Conservation (phyloP, 257 asterid genomes). For the Eucommia ulmoides region DNA sequence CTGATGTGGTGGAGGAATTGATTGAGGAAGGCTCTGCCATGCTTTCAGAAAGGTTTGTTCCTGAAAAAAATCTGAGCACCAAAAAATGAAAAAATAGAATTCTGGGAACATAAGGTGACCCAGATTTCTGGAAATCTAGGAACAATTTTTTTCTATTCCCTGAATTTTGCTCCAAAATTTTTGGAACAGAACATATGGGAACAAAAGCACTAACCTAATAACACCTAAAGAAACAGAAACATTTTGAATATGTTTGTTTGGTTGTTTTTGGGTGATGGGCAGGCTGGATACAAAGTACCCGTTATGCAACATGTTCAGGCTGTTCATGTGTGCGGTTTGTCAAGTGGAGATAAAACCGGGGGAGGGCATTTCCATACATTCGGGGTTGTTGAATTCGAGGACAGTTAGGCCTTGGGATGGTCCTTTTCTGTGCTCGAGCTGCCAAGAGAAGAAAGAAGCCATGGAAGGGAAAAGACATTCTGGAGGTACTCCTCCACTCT, state of each 20-base stretch:
- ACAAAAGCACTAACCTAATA: too few relatives aligned
- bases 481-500: constrained; percentile 41
- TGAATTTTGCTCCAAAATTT: too few relatives aligned
- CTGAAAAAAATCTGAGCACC: too few relatives aligned
- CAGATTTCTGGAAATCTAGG: too few relatives aligned
- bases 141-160: too few relatives aligned
- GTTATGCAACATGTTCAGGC: constrained; percentile 85
- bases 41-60: constrained; percentile 72
- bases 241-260: background rate
- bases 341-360: constrained; percentile 90
- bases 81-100: too few relatives aligned
- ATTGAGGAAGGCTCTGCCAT: constrained; percentile 93
- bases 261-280: constrained; percentile 10
- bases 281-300: constrained; percentile 93
- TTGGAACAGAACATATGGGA: too few relatives aligned
- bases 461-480: constrained; percentile 88
- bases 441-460: constrained; percentile 94
- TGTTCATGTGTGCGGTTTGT: constrained; percentile 91
- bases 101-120: too few relatives aligned
- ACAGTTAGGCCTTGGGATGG: constrained; percentile 95
- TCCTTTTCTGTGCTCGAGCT: constrained; percentile 85
- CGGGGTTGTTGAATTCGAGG: constrained; percentile 35
- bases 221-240: too few relatives aligned
- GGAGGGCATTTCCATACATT: constrained; percentile 79
- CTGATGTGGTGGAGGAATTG: constrained; percentile 72